A percentile compares a stretch with the other conserved stretches of the same genome.
Conservation (phyloP, 2,329 filamentous ascomycete species). For the Peltaster fructicola region DNA sequence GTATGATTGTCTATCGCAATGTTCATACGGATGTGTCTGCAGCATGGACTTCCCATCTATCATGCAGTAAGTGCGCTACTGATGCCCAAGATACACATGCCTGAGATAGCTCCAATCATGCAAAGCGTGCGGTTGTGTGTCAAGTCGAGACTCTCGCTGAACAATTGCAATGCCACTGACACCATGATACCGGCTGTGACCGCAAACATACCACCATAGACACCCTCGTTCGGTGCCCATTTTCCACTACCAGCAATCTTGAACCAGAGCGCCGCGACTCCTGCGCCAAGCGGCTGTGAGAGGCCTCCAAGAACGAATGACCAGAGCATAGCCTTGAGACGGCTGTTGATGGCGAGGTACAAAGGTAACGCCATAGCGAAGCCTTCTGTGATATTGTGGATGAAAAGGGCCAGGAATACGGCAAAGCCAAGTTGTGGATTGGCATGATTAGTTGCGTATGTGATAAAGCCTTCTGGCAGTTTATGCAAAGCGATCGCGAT, state of each 20-base stretch:
- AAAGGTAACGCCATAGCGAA: constrained; percentile 86
- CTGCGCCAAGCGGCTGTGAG: constrained; percentile 74
- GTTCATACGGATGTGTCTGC: too few species aligned
- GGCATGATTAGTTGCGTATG: constrained; percentile 92
- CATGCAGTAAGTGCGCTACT: constrained; percentile 67
- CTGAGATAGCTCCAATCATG: constrained; percentile 63
- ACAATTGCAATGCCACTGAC: constrained; percentile 75
- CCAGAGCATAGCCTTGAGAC: constrained; percentile 68
- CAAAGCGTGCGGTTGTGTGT: constrained; percentile 64
- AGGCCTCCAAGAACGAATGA: constrained; percentile 68
- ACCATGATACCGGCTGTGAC: constrained; percentile 89
- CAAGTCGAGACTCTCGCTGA: constrained; percentile 68
- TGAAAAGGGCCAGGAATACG: constrained; percentile 88
- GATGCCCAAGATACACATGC: constrained; percentile 74
- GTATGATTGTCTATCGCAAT: too few species aligned
- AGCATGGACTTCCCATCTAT: constrained; percentile 3
- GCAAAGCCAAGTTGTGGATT: constrained; percentile 76
- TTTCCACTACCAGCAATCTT: constrained; percentile 40
- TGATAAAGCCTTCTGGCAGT: constrained; percentile 73
- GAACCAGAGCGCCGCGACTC: constrained; percentile 73
- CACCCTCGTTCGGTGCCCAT: constrained; percentile 34
- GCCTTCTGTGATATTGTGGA: constrained; percentile 96
- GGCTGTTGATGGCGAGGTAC: constrained; percentile 73
- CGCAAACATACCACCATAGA: constrained; percentile 72
- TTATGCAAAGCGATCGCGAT: constrained; percentile 94